Evolutionary conservation across 2,329 filamentous ascomycete genomes (phyloP), one percentile per base, ranked within the genome.

Genomic region (Berkeleyomyces basicola): DNA sequence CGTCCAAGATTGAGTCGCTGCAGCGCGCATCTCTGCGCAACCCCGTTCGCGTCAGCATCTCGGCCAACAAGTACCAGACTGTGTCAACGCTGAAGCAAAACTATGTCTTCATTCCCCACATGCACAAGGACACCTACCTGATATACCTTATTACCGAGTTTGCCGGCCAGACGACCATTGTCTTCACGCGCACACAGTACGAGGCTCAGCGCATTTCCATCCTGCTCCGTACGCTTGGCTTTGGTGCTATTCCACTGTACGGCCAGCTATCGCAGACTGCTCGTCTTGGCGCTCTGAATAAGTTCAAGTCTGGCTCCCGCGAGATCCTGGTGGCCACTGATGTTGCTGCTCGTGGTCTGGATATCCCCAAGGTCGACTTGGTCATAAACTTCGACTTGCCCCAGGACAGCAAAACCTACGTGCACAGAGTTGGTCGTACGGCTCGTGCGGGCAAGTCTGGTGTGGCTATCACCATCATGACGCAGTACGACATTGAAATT

Each of bases 251-350:
- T 65, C 92, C 93, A 0, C 80, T 99, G 0, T 92, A 99, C 73
- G 93, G 92, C 7, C 89, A 96, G 70, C 82, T 99, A 59, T 90
- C 85, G 1, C 93, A 99, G 72, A 88, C 88, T 1, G 81, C 88
- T 14, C 89, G 93, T 67, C 76, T 97, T 0, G 91, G 90, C 5
- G 88, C 93, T 0, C 78, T 99, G 7, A 88, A 87, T 71, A 97
- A 97, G 72, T 97, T 99, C 79, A 85, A 87, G 62, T 79, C 86
- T 2, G 84, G 85, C 6, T 82, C 81, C n/a, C 80, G 90, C 49
- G 84, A 95, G 67, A 92, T 99, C 46, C 81, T 99, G 3, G 87
- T 96, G 3, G 90, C 90, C 9, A 96, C 91, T 0, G 91, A 96
- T 71, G 89, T 96, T n/a, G 91, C 91, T 1, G 88, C 91, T 0